A percentile compares a stretch with the other conserved stretches of the same genome.
phyloP scores from a whole-genome alignment of 2,329 filamentous ascomycete genomes.

The Tricladium varicosporioides region DNA sequence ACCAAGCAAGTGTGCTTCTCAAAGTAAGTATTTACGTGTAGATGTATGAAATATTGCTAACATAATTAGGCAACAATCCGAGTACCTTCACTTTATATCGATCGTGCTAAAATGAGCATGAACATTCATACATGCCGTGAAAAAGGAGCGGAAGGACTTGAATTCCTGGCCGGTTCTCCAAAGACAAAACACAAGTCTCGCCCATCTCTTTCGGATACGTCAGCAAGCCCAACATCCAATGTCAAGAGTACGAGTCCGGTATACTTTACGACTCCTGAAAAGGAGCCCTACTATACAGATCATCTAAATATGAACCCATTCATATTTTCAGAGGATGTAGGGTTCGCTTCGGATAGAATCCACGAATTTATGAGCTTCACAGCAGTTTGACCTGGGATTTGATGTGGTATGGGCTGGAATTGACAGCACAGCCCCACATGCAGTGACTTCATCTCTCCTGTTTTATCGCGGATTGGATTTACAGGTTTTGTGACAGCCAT shows the following conservation, averaged over 20 bases:
- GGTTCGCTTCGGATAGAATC: neutral
- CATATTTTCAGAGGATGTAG: neutral
- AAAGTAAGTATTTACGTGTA: constrained; percentile 13
- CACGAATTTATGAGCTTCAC: neutral
- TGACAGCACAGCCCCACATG: neutral
- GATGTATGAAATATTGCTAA: neutral
- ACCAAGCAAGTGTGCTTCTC: constrained; percentile 23
- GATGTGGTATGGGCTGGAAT: neutral
- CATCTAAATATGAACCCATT: neutral
- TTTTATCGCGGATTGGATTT: neutral
- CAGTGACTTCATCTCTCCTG: neutral
- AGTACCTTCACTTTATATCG: constrained; percentile 3
- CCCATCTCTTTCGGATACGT: too few species aligned
- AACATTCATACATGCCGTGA: too few species aligned
- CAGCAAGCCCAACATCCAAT: neutral
- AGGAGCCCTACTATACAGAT: neutral
- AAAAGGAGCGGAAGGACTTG: too few species aligned
- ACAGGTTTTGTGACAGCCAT: neutral
- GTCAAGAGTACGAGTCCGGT: neutral
- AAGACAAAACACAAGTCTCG: too few species aligned
- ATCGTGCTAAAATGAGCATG: neutral
- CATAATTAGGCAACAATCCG: neutral
- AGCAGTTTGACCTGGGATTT: neutral
- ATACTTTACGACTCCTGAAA: neutral
- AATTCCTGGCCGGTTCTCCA: too few species aligned